Evolutionary conservation across 257 asterid species (phyloP), one percentile per base, ranked within the genome.

Genomic region (Leptodermis oblonga): DNA sequence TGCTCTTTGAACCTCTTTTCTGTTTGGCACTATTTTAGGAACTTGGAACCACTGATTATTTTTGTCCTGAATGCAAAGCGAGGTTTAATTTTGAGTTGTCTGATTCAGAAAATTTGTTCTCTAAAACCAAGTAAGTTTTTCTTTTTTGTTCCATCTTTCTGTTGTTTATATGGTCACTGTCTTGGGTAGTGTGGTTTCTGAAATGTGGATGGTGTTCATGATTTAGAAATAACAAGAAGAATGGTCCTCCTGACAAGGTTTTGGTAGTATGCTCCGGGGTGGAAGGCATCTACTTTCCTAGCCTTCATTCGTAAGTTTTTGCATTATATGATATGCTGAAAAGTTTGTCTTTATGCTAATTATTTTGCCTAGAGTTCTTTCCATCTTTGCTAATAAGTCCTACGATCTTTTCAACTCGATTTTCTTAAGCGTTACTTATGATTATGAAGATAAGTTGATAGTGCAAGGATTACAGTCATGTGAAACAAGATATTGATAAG

Each of bases 1-100:
- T 71, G 39, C 36, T 62, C 36, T 45, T 37, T 51, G 34, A 53
- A 25, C n/a, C 12, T 13, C 18, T 22, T 41, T 54, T 51, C 20
- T 31, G 12, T 25, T 70, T 80, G 80, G 60, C 41, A 52, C 45
- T 76, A 79, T 71, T 73, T 80, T 73, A 94, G 99, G 91, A 81
- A 78, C 78, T 85, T 66, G 89, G 82, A 67, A 71, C 83, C 74
- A 70, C 84, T 75, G 91, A 87, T 73, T 90, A 94, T 76, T 88
- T 82, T 70, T 94, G 99, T 82, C 99, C 97, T 67, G 99, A 89
- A 88, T 94, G 99, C 92, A 87, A 85, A 80, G 99, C 97, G 37
- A 84, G 92, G 83, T 91, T 87, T 79, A 91, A 85, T 72, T 94
- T 94, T 79, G 99, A 94, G 77, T 78, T 94, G 79, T 94, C 99